Conservation (phyloP, 2,329 filamentous ascomycete genomes). For the Reticulascus tulasneorum region DNA sequence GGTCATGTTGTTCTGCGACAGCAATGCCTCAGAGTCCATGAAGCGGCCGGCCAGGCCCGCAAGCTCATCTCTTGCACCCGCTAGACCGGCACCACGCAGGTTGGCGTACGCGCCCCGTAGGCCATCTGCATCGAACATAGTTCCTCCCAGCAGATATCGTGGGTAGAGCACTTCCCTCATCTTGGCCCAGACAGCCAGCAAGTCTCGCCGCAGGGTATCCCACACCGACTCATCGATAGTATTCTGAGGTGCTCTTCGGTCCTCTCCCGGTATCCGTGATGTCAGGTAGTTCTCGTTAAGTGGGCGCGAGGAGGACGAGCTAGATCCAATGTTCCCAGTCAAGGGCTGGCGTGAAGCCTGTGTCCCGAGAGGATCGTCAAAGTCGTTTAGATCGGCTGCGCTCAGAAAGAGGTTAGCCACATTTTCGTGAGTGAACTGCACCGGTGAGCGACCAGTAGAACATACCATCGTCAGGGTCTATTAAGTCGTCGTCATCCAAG, state of each 20-base stretch:
- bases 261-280: constrained; percentile 85
- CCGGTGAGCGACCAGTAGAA: too few species aligned
- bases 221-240: constrained; percentile 97
- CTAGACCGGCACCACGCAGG: constrained; percentile 54
- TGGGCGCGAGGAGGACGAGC: constrained; percentile 47
- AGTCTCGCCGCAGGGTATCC: constrained; percentile 90
- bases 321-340: constrained; percentile 73
- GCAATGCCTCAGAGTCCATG: constrained; percentile 58
- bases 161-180: constrained; percentile 96
- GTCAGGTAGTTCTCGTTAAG: constrained; percentile 81
- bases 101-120: constrained; percentile 60
- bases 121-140: constrained; percentile 55
- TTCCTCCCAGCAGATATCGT: constrained; percentile 78
- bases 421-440: not conserved
- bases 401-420: not conserved
- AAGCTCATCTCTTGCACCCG: constrained; percentile 59
- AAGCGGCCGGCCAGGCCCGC: constrained; percentile 58
- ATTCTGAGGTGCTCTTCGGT: constrained; percentile 82
- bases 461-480: constrained; percentile 75
- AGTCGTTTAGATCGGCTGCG: constrained; percentile 80
- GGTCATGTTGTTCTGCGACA: constrained; percentile 69
- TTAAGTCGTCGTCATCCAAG: constrained; percentile 65
- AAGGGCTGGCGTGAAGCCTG: constrained; percentile 73
- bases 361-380: constrained; percentile 76
- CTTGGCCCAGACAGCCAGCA: constrained; percentile 94